These are phyloP conservation scores for Trebouxia sp. DNA, from an alignment of 139 green algal genomes.

Conservation along the genomic window DNA sequence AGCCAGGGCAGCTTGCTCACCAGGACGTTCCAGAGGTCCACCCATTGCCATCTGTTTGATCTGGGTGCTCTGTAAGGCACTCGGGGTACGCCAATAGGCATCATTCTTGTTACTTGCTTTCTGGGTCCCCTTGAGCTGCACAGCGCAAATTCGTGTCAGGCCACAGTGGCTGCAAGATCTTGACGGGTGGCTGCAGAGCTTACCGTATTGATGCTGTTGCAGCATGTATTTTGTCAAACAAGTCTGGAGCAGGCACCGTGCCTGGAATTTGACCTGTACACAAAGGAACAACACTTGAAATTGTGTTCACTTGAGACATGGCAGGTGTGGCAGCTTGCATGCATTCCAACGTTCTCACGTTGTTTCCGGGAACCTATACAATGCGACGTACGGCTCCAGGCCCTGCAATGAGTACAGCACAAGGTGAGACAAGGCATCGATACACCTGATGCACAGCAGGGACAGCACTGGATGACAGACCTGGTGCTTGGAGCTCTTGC, in stretches of 20 bases:
- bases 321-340: no score
- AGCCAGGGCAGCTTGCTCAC: conserved; percentile 31
- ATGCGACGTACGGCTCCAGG: no score
- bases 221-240: conserved; percentile 21
- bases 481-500: no score
- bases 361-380: no score
- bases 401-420: no score
- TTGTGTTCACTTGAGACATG: no score
- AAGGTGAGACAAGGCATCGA: no score
- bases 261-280: conserved; percentile 5
- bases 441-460: no score
- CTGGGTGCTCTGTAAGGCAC: conserved; percentile 83
- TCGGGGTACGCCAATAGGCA: conserved; percentile 86
- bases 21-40: conserved; percentile 95
- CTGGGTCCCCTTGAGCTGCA: conserved; percentile 13
- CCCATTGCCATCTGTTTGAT: conserved; percentile 84
- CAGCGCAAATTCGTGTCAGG: background rate
- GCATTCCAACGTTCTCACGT: no score
- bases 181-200: background rate
- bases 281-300: background rate
- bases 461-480: no score
- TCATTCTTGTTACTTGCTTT: conserved; percentile 65
- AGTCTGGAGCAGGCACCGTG: background rate
- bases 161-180: background rate
- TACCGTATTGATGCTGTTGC: background rate